Percentiles rank a stretch among this genome's conserved stretches.
Conservation (phyloP, 345 rosid species). For the Sapria himalayana region DNA sequence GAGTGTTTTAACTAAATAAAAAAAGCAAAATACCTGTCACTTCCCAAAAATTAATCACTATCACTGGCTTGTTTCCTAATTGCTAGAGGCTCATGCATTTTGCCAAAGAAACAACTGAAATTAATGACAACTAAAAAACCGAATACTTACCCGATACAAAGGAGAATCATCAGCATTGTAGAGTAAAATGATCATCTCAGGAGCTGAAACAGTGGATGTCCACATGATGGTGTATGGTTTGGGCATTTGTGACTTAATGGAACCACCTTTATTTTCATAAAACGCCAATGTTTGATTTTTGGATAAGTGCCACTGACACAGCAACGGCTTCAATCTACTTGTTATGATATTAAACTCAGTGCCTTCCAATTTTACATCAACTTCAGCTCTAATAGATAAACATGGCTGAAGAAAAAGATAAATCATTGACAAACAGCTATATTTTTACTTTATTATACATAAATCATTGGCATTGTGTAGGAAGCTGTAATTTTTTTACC, state of each 20-base stretch:
- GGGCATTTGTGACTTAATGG: conserved; percentile 23
- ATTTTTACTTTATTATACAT: conserved; percentile 1
- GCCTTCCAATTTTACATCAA: conserved; percentile 92
- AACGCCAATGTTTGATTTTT: conserved; percentile 50
- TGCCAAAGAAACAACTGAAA: no score
- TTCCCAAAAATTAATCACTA: no score
- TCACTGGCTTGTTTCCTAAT: no score
- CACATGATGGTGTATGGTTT: conserved; percentile 53
- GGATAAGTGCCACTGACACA: conserved; percentile 38
- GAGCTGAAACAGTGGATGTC: conserved; percentile 92
- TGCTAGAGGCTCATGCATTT: no score
- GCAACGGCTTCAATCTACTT: conserved; percentile 70
- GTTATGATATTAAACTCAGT: conserved; percentile 52
- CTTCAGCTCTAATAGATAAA: conserved; percentile 68
- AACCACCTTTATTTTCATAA: conserved; percentile 25
- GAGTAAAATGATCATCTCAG: conserved; percentile 73
- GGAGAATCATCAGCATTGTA: conserved; percentile 36
- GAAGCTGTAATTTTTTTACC: no score
- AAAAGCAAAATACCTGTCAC: no score
- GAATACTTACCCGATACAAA: conserved; percentile 72
- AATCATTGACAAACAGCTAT: conserved; percentile 4
- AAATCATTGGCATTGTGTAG: no score
- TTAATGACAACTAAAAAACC: no score
- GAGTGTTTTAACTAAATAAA: no score
- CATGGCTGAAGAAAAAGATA: conserved; percentile 42